These are phyloP conservation scores for Agrocybe pediades DNA, from an alignment of 768 basidiomycete genomes.

Conservation along the genomic window DNA sequence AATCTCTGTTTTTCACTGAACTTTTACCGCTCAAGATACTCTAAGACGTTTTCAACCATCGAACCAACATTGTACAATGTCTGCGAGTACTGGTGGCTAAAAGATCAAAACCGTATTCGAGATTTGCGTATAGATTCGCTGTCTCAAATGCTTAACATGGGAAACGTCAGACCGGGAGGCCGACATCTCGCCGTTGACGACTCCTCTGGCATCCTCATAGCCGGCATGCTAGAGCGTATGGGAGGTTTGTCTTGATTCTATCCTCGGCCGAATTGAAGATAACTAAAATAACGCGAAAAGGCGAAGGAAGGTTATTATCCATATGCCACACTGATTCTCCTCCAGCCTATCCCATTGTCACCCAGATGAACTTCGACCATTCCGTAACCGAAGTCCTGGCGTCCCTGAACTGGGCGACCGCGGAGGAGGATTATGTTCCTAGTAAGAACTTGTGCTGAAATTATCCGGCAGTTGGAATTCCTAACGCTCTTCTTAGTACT, in stretches of 20 bases:
- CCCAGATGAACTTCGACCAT: slow-evolving; percentile 83
- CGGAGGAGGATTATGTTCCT: slow-evolving; percentile 74
- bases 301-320: slow-evolving; percentile 77
- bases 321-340: slow-evolving; percentile 92
- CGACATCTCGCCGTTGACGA: slow-evolving; percentile 90
- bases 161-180: slow-evolving; percentile 85
- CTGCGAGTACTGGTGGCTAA: slow-evolving; percentile 85
- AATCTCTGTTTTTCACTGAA: slow-evolving; percentile 1
- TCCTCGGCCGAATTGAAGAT: no score
- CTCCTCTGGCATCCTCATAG: slow-evolving; percentile 84
- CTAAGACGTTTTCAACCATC: slow-evolving; percentile 83
- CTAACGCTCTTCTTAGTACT: slow-evolving; percentile 41
- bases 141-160: slow-evolving; percentile 83
- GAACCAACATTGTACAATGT: slow-evolving; percentile 89
- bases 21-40: slow-evolving; percentile 56
- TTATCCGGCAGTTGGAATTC: neutral
- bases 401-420: slow-evolving; percentile 90
- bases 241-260: slow-evolving; percentile 55
- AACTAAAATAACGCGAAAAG: slow-evolving; percentile 39
- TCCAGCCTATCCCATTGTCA: slow-evolving; percentile 84
- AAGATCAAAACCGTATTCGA: slow-evolving; percentile 80
- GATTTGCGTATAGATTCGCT: slow-evolving; percentile 87
- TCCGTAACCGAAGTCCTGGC: slow-evolving; percentile 55
- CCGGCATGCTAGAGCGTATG: slow-evolving; percentile 83
- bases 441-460: slow-evolving; percentile 36